Base-by-base conservation (phyloP, 345 rosid genomes). In the Eucalyptus urophylla region DNA sequence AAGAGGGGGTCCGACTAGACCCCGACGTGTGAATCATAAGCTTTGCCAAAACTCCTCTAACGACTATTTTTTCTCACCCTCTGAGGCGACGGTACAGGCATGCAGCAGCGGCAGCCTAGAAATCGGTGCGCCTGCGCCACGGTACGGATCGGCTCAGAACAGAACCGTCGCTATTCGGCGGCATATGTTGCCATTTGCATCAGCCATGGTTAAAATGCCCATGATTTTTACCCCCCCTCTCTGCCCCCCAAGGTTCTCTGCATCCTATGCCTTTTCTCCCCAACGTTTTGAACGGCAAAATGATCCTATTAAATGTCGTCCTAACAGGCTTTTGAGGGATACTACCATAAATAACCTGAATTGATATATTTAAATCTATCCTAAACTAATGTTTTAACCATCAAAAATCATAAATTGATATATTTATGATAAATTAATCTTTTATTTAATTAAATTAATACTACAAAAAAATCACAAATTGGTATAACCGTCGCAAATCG, bases 401-500 rank as follows among this genome's bases (percentile, higher is more conserved):
- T 53, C 10, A 3, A 53, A 51, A 53, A 8, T 1, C 9, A 1
- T 53, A 53, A 53, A 51, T 7, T 19, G 10, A 53, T 19, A 51
- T 17, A 17, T 17, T 51, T 4, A 17, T 51, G 9, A 51, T 51
- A 17, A 51, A 51, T 17, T 51, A 51, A 51, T 3, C 0, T 17
- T 51, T 51, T 51, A 51, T 51, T 51, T 51, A 51, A 51, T 51
- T 51, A 51, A 17, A 0, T 3, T 17, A 17, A 51, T 17, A 51
- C 9, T 2, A 7, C 4, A 7, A 51, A 51, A 51, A 51, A 51
- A 17, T 7, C 22, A 51, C 1, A 51, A 51, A 17, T 51, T 6
- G 22, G 3, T 51, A 51, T 51, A 16, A 51, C 1, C 6, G 1
- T 6, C 21, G 1, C 7, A 16, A 0, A 15, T 51, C 1, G 2